Conservation (phyloP, 371 early-diverging fungal species). For the Gilbertella persicaria region DNA sequence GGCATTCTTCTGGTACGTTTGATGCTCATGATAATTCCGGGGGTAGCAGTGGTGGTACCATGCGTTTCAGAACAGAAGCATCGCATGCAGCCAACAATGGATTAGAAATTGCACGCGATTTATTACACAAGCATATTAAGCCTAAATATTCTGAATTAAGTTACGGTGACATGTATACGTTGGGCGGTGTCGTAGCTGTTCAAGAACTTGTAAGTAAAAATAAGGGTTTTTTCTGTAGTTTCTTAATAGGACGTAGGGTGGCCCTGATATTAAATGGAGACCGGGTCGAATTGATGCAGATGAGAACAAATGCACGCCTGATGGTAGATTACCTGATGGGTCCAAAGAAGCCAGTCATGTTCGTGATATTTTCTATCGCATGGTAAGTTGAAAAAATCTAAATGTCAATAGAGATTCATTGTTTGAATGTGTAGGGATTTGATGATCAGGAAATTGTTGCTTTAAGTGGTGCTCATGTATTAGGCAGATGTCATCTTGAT, state of each 20-base stretch:
- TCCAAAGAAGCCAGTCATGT: slow-evolving; percentile 65
- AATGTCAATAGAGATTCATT: background rate
- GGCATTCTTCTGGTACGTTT: slow-evolving; percentile 86
- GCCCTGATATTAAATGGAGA: slow-evolving; percentile 77
- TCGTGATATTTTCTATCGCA: slow-evolving; percentile 70
- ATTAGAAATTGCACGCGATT: slow-evolving; percentile 67
- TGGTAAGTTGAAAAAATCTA: slow-evolving; percentile 35
- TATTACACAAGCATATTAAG: slow-evolving; percentile 72
- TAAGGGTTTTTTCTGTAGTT: background rate
- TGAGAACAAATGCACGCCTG: slow-evolving; percentile 63
- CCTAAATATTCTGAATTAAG: slow-evolving; percentile 68
- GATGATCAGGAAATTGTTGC: slow-evolving; percentile 78
- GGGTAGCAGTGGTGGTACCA: slow-evolving; percentile 82
- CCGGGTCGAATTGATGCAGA: slow-evolving; percentile 72
- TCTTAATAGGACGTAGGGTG: slow-evolving; percentile 58
- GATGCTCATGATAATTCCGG: slow-evolving; percentile 66
- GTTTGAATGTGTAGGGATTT: slow-evolving; percentile 62
- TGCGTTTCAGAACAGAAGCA: slow-evolving; percentile 67
- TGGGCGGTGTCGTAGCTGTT: slow-evolving; percentile 41
- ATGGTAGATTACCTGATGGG: slow-evolving; percentile 87
- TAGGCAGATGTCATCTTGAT: slow-evolving; percentile 84
- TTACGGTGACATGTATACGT: slow-evolving; percentile 83
- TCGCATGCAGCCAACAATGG: slow-evolving; percentile 79
- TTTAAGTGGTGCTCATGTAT: slow-evolving; percentile 81
- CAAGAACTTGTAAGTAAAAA: slow-evolving; percentile 21